phyloP scores from a whole-genome alignment of 108 stramenopile species.

The Fistulifera solaris region DNA sequence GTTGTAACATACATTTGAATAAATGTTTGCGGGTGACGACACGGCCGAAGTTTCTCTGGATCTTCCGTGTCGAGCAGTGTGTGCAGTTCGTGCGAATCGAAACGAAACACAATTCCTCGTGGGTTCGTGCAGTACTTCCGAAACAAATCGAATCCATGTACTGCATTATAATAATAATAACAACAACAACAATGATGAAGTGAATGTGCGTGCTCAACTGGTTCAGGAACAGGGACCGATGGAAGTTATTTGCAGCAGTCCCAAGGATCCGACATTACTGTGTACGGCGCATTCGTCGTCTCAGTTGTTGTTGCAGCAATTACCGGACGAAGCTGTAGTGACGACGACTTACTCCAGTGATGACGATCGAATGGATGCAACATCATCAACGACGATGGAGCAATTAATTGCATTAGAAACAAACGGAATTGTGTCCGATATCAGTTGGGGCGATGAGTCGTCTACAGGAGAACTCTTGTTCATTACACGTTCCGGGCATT shows the following conservation, averaged over 20 bases:
- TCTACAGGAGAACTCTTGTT: background rate
- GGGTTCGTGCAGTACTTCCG: slow-evolving; percentile 25
- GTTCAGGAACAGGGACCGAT: slow-evolving; percentile 20
- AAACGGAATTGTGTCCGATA: background rate
- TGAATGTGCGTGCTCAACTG: slow-evolving; percentile 18
- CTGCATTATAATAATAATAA: too few relatives aligned
- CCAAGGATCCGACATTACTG: slow-evolving; percentile 11
- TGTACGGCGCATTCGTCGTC: slow-evolving; percentile 10
- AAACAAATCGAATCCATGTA: too few relatives aligned
- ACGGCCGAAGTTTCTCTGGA: slow-evolving; percentile 12
- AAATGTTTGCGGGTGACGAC: too few relatives aligned
- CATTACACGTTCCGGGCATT: background rate
- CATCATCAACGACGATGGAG: background rate
- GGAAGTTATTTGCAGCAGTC: slow-evolving; percentile 18
- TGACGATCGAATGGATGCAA: background rate
- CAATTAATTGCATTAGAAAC: background rate
- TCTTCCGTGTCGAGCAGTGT: slow-evolving; percentile 24
- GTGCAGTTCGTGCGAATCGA: slow-evolving; percentile 24
- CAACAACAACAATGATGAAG: too few relatives aligned
- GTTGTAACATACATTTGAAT: too few relatives aligned
- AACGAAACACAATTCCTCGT: slow-evolving; percentile 28
- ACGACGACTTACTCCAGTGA: background rate
- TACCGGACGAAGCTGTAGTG: background rate
- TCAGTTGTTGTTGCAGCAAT: background rate
- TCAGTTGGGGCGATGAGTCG: background rate